Conservation (phyloP, 2,329 filamentous ascomycete species). For the Claviceps sp. region DNA sequence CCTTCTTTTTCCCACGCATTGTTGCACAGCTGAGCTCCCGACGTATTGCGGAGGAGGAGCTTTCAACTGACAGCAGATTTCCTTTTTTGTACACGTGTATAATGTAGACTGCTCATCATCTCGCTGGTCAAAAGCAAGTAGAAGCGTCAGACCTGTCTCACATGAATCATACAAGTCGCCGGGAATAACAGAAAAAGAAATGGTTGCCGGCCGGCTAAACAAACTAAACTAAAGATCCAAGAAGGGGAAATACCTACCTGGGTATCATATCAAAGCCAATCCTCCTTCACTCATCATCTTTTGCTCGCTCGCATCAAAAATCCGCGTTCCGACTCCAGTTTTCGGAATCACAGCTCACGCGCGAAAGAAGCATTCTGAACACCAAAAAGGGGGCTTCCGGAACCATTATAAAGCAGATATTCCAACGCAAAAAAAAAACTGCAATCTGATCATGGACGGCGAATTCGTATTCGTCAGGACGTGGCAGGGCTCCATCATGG, state of each 20-base stretch:
- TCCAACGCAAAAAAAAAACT: background rate
- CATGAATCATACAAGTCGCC: background rate
- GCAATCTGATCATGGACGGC: constrained; percentile 2
- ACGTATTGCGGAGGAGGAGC: background rate
- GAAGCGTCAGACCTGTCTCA: background rate
- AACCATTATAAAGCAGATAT: background rate
- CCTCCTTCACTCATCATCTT: background rate
- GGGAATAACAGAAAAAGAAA: background rate
- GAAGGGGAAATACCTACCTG: no score
- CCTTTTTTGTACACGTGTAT: background rate
- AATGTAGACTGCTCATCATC: background rate
- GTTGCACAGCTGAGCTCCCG: background rate
- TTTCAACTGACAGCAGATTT: background rate
- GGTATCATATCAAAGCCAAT: background rate
- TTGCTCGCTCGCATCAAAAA: background rate
- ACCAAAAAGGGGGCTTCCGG: background rate
- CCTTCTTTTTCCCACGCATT: background rate
- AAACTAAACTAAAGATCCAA: no score
- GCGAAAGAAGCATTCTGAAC: background rate
- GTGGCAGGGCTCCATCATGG: constrained; percentile 5
- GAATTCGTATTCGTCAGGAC: constrained; percentile 3
- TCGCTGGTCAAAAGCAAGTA: background rate
- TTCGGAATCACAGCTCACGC: background rate
- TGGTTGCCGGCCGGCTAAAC: no score
- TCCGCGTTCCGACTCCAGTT: background rate